phyloP scores from a whole-genome alignment of 768 basidiomycete genomes.

The Fomitopsis pulvina region DNA sequence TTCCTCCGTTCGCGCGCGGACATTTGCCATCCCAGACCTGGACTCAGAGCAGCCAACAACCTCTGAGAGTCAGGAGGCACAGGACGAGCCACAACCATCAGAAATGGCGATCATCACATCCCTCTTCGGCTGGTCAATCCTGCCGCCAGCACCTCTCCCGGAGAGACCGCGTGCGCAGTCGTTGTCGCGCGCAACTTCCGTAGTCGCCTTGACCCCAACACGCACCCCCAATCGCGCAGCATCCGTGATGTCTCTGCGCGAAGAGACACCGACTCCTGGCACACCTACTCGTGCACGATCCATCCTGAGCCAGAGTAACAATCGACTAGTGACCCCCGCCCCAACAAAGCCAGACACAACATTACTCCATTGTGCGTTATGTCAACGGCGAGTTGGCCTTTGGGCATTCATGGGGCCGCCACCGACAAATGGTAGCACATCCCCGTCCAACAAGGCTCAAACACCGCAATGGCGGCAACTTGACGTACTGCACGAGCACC shows the following conservation, averaged over 20 bases:
- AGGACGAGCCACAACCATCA: slow-evolving; percentile 22
- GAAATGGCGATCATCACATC: slow-evolving; percentile 35
- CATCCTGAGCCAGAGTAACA: slow-evolving; percentile 3
- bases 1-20: slow-evolving; percentile 15
- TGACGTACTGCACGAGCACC: slow-evolving; percentile 75
- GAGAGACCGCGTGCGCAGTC: slow-evolving; percentile 11
- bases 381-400: slow-evolving; percentile 72
- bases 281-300: slow-evolving; percentile 13
- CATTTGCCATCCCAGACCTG: slow-evolving; percentile 1
- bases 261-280: slow-evolving; percentile 13
- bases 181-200: slow-evolving; percentile 23
- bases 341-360: slow-evolving; percentile 33
- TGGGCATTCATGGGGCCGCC: slow-evolving; percentile 54
- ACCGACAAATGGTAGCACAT: slow-evolving; percentile 6
- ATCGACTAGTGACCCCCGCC: not conserved
- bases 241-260: slow-evolving; percentile 23
- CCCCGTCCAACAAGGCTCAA: slow-evolving; percentile 13
- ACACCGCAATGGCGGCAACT: slow-evolving; percentile 40
- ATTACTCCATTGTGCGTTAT: slow-evolving; percentile 59
- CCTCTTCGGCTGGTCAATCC: slow-evolving; percentile 43
- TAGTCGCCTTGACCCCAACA: slow-evolving; percentile 19
- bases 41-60: slow-evolving; percentile 4
- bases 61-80: slow-evolving; percentile 3
- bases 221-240: slow-evolving; percentile 25
- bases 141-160: slow-evolving; percentile 21